A percentile compares a stretch with the other conserved stretches of the same genome.
Evolutionary conservation across 75 land plant genomes (phyloP).

Genomic region (Cryptomeria japonica): DNA sequence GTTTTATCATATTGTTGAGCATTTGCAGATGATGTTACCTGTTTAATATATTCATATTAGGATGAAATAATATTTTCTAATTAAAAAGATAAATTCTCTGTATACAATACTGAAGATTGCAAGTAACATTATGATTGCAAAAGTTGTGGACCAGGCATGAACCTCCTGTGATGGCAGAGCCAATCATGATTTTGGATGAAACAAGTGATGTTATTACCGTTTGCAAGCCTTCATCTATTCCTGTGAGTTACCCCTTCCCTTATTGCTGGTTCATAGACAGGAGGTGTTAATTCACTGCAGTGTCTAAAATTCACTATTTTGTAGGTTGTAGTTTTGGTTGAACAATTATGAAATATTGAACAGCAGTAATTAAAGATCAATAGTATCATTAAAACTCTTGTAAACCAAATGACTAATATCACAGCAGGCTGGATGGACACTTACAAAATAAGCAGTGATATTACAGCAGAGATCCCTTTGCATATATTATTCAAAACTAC

Average conservation of each 20-base stretch:
- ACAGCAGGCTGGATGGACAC: too few species aligned
- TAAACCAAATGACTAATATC: too few species aligned
- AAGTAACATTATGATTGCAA: background rate
- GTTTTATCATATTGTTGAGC: background rate
- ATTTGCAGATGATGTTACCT: background rate
- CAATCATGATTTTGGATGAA: slow-evolving; percentile 54
- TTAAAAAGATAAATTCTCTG: background rate
- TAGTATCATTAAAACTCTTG: too few species aligned
- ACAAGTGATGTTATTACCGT: slow-evolving; percentile 80
- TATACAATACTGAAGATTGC: background rate
- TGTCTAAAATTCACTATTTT: background rate
- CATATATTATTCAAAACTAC: too few species aligned
- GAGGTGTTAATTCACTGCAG: background rate
- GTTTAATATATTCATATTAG: background rate
- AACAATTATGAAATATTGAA: too few species aligned
- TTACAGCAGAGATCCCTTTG: too few species aligned
- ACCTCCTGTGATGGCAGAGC: slow-evolving; percentile 85
- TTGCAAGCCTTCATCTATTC: slow-evolving; percentile 96
- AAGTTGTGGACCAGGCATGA: slow-evolving; percentile 71
- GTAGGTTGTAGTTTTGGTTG: background rate
- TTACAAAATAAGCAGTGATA: too few species aligned
- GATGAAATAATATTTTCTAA: background rate
- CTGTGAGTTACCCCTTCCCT: slow-evolving; percentile 36
- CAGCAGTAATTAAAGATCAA: too few species aligned
- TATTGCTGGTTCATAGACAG: background rate